These are phyloP conservation scores for Salix viminalis DNA, from an alignment of 345 rosid species.

Conservation along the genomic window DNA sequence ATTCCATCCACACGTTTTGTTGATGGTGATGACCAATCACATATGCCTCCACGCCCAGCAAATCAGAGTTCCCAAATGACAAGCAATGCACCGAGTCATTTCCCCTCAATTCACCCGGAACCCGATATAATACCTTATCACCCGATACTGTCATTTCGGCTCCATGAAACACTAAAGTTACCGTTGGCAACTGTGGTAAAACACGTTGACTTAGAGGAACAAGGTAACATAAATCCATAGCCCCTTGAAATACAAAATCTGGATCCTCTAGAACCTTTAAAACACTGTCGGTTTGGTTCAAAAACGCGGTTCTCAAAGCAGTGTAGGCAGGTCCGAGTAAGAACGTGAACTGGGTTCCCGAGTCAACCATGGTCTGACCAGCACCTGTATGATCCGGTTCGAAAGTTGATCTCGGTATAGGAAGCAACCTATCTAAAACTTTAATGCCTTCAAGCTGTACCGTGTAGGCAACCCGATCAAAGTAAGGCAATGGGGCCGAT, in stretches of 20 bases:
- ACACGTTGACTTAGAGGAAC: conserved; percentile 28
- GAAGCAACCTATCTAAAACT: conserved; percentile 51
- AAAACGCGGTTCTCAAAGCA: conserved; percentile 53
- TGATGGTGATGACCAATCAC: conserved; percentile 95
- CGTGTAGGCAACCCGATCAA: conserved; percentile 85
- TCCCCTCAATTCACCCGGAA: conserved; percentile 52
- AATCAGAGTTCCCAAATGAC: conserved; percentile 85
- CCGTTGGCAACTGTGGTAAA: conserved; percentile 49
- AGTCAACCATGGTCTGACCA: conserved; percentile 94
- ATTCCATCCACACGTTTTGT: conserved; percentile 90
- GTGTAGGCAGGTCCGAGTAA: conserved; percentile 76
- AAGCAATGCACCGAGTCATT: conserved; percentile 71
- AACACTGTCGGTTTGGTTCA: conserved; percentile 50
- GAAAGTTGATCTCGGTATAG: conserved; percentile 55
- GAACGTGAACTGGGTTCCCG: conserved; percentile 89
- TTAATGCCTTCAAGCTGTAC: conserved; percentile 83
- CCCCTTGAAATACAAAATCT: conserved; percentile 73
- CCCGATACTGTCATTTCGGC: conserved; percentile 72
- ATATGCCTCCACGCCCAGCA: conserved; percentile 76
- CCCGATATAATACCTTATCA: conserved; percentile 54
- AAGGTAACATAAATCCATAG: conserved; percentile 81
- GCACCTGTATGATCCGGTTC: conserved; percentile 92
- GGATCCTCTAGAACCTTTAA: conserved; percentile 58
- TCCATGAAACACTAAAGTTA: conserved; percentile 64
- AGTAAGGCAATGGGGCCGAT: conserved; percentile 66